phyloP scores from a whole-genome alignment of 176 grass and related monocot species.

The Bothriochloa decipiens region DNA sequence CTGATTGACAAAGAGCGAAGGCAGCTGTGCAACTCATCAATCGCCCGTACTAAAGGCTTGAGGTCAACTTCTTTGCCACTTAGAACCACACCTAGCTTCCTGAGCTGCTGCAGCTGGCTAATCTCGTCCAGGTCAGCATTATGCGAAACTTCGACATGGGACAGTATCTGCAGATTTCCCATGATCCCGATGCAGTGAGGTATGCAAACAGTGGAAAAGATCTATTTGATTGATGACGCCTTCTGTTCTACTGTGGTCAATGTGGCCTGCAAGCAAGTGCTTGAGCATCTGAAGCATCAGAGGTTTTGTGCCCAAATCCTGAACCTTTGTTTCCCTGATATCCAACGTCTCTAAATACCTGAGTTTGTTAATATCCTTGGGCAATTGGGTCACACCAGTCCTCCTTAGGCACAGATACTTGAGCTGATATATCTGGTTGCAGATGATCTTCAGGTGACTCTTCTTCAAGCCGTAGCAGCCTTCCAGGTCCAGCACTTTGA shows the following conservation, averaged over 20 bases:
- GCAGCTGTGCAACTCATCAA: slow-evolving; percentile 5
- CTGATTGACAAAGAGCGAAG: background rate
- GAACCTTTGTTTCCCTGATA: slow-evolving; percentile 25
- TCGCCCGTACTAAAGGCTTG: background rate
- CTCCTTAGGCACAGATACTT: too few species aligned
- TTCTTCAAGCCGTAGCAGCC: slow-evolving; percentile 21
- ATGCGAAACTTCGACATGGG: background rate
- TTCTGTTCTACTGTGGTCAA: background rate
- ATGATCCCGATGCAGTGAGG: background rate
- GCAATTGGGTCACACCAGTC: too few species aligned
- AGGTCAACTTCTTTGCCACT: background rate
- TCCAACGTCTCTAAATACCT: slow-evolving; percentile 26
- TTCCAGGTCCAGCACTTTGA: slow-evolving; percentile 37
- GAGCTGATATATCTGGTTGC: too few species aligned
- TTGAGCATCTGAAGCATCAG: slow-evolving; percentile 1
- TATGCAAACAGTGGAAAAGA: background rate
- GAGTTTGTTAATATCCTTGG: slow-evolving; percentile 2
- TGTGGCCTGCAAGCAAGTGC: slow-evolving; percentile 24
- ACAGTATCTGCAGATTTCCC: background rate
- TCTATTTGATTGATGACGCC: background rate
- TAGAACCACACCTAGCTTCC: slow-evolving; percentile 12
- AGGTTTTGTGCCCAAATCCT: background rate
- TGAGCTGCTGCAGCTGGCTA: background rate
- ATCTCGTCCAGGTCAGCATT: background rate
- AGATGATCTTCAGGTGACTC: slow-evolving; percentile 5